These are phyloP conservation scores for Fusarium tuaranense DNA, from an alignment of 2,329 filamentous ascomycete species.

Conservation along the genomic window DNA sequence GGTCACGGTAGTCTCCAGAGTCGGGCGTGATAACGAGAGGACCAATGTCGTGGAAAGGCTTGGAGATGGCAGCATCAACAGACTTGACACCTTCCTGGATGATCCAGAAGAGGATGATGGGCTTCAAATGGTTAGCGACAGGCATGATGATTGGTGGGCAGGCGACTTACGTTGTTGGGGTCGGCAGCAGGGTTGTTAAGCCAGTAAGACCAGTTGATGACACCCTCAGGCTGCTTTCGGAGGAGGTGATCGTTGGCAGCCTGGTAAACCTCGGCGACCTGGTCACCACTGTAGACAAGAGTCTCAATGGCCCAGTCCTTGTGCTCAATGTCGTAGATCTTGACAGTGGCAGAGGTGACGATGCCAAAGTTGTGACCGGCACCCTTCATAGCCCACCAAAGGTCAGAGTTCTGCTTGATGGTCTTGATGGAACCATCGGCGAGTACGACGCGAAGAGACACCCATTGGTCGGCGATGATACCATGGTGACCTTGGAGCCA, in stretches of 20 bases:
- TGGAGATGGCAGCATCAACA: slow-evolving; percentile 55
- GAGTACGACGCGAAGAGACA: slow-evolving; percentile 48
- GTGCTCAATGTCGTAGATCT: slow-evolving; percentile 46
- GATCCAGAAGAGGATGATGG: slow-evolving; percentile 57
- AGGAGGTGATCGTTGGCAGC: slow-evolving; percentile 59
- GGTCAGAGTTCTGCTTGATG: slow-evolving; percentile 42
- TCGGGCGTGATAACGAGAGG: slow-evolving; percentile 50
- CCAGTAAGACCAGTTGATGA: slow-evolving; percentile 65
- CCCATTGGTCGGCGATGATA: slow-evolving; percentile 49
- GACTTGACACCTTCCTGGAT: slow-evolving; percentile 57
- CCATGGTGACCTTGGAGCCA: slow-evolving; percentile 46
- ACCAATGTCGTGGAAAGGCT: slow-evolving; percentile 58
- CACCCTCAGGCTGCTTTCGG: slow-evolving; percentile 54
- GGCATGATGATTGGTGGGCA: fast-evolving
- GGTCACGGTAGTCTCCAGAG: slow-evolving; percentile 37
- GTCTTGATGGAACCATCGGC: slow-evolving; percentile 44
- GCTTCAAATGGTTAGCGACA: slow-evolving; percentile 38
- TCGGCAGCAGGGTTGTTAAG: slow-evolving; percentile 55
- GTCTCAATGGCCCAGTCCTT: slow-evolving; percentile 47
- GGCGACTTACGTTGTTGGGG: slow-evolving; percentile 51
- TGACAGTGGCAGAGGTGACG: slow-evolving; percentile 45
- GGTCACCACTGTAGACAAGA: slow-evolving; percentile 59
- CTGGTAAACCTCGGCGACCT: slow-evolving; percentile 61
- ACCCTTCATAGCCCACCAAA: slow-evolving; percentile 52
- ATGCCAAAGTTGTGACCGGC: slow-evolving; percentile 52